A percentile compares a stretch with the other conserved stretches of the same genome.
Conservation (phyloP, 2,329 filamentous ascomycete genomes). For the Didymella arachidicola region DNA sequence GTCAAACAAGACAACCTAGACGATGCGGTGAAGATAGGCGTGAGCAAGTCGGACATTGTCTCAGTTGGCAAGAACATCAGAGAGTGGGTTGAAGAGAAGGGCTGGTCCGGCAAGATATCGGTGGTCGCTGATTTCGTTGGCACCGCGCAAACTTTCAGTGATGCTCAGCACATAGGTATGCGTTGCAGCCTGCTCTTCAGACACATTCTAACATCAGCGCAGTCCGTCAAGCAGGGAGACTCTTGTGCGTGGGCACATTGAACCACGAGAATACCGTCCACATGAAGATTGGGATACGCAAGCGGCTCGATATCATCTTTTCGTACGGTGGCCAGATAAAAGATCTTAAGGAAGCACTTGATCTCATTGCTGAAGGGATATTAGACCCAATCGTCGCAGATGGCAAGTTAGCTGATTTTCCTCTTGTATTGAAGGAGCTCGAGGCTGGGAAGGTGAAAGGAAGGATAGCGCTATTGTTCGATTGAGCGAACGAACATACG, state of each 20-base stretch:
- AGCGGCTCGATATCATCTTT: slow-evolving; percentile 31
- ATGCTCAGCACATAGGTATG: slow-evolving; percentile 32
- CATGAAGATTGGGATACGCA: slow-evolving; percentile 34
- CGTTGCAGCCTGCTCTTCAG: neutral
- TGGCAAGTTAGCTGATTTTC: slow-evolving; percentile 29
- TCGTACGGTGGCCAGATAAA: slow-evolving; percentile 31
- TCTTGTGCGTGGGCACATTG: slow-evolving; percentile 34
- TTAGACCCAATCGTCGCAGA: slow-evolving; percentile 30
- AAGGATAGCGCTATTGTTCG: neutral
- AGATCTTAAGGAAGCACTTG: slow-evolving; percentile 28
- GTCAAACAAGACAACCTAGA: slow-evolving; percentile 35
- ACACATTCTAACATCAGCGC: neutral
- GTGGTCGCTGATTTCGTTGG: slow-evolving; percentile 34
- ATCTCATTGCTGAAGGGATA: slow-evolving; percentile 26
- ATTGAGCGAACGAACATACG: neutral
- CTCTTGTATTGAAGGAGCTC: slow-evolving; percentile 25
- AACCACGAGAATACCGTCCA: slow-evolving; percentile 37
- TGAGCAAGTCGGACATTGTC: slow-evolving; percentile 24
- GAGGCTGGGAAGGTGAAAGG: slow-evolving; percentile 11
- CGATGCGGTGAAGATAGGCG: slow-evolving; percentile 27
- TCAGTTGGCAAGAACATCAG: slow-evolving; percentile 25
- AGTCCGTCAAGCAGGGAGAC: slow-evolving; percentile 32
- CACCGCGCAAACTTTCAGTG: slow-evolving; percentile 30
- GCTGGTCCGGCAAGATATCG: slow-evolving; percentile 29
- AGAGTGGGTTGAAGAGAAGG: slow-evolving; percentile 30